Conservation (phyloP, 495 filamentous ascomycete species). For the Penicillium mononematosum region DNA sequence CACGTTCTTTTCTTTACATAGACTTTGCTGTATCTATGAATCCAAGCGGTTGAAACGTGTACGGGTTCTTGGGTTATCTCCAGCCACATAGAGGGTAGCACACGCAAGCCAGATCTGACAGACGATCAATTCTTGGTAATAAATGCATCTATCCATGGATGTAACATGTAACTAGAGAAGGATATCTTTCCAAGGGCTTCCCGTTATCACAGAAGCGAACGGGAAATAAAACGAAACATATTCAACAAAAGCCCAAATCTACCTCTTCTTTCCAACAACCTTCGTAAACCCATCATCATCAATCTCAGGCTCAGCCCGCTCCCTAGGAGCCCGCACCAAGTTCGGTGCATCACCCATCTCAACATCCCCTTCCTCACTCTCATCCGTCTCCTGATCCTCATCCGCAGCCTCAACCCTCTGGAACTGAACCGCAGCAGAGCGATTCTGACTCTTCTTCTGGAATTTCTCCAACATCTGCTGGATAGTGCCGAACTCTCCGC, state of each 20-base stretch:
- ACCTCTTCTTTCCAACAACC: slow-evolving; percentile 66
- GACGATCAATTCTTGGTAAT: background rate
- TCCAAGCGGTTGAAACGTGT: slow-evolving; percentile 24
- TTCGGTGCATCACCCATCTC: slow-evolving; percentile 75
- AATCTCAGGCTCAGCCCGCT: slow-evolving; percentile 70
- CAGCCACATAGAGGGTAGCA: background rate
- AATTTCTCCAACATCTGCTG: slow-evolving; percentile 66
- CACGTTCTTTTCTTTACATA: slow-evolving; percentile 16
- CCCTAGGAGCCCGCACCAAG: slow-evolving; percentile 56
- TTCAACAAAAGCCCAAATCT: slow-evolving; percentile 15
- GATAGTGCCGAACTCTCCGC: slow-evolving; percentile 66
- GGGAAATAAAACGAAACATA: slow-evolving; percentile 2
- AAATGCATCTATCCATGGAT: slow-evolving; percentile 16
- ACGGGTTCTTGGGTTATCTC: background rate
- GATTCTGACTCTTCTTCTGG: slow-evolving; percentile 54
- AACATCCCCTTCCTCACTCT: slow-evolving; percentile 61
- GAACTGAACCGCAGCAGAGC: slow-evolving; percentile 53
- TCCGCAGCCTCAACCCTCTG: slow-evolving; percentile 54
- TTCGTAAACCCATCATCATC: slow-evolving; percentile 96
- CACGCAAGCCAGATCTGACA: background rate
- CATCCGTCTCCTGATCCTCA: slow-evolving; percentile 54
- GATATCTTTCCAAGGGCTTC: slow-evolving; percentile 12
- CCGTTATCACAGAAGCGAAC: background rate
- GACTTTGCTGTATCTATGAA: slow-evolving; percentile 23
- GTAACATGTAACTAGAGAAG: slow-evolving; percentile 2